Evolutionary conservation across 208 protist species (phyloP), one percentile per base, ranked within the genome.

Genomic region (Trypanosomatidae sp.): DNA sequence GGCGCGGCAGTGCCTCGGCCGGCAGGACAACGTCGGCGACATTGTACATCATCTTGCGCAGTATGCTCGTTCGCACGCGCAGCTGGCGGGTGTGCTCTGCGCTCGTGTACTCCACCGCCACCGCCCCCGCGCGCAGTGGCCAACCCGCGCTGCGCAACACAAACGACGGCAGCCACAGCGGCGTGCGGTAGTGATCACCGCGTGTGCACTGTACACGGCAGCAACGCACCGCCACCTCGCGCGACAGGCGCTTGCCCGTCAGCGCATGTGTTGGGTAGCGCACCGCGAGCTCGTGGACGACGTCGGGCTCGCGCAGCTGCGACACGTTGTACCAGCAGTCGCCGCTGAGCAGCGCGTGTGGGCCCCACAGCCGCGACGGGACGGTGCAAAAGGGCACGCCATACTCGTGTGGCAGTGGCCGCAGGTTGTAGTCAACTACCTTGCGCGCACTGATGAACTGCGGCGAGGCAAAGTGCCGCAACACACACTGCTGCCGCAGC

Each of bases 321-420:
- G 61, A 48, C 1, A 79, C 37, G 56, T 92, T 92, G 51, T 81
- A 87, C 64, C 69, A 77, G 57, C 67, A 82, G 15, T 70, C 55
- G 22, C 46, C 38, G n/a, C 43, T 56, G 6, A 45, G 23, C 46
- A 44, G 64, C 2, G 53, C 49, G 6, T 53, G 15, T 4, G 20
- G 22, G 15, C 27, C 52, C 8, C 43, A 41, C 27, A 77, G 32
- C 16, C 19, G 39, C 13, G 55, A 33, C 0, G 64, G 56, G 3
- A 15, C 2, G 6, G 15, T n/a, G 27, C 2, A 25, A 35, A 53
- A 32, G 18, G 58, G 41, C 1, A 71, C 44, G 4, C 66, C 65
- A 32, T 69, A 35, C 38, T 73, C 69, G 0, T 48, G 55, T 1
- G 24, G 20, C 1, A 24, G 53, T 6, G 65, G 11, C 4, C 4